These are phyloP conservation scores for Fonsecaea nubica DNA, from an alignment of 2,329 filamentous ascomycete genomes.

Conservation along the genomic window DNA sequence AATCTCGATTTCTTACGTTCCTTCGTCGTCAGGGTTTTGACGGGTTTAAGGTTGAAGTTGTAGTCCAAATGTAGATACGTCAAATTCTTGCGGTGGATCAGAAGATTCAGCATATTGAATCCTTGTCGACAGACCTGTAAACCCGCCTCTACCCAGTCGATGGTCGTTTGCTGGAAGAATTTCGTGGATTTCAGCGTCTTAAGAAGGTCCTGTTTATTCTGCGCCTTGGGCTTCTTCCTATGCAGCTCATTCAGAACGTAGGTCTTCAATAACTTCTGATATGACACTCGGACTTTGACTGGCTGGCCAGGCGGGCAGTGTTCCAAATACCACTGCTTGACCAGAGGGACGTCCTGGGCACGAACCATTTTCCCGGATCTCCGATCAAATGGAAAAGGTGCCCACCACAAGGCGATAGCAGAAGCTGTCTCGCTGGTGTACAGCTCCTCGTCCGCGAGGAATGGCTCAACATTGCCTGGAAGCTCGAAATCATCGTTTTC, in stretches of 20 bases:
- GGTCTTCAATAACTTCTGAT: constrained; percentile 95
- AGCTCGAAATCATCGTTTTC: constrained; percentile 87
- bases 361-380: constrained; percentile 95
- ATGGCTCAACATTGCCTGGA: constrained; percentile 80
- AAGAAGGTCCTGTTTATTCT: constrained; percentile 92
- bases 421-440: constrained; percentile 88
- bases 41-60: constrained; percentile 98
- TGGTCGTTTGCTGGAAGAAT: constrained; percentile 99
- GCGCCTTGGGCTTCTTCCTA: constrained; percentile 91
- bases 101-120: constrained; percentile 97
- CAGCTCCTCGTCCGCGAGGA: constrained; percentile 85
- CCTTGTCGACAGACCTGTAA: constrained; percentile 97
- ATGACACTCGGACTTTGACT: constrained; percentile 96
- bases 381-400: constrained; percentile 92
- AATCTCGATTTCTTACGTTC: constrained; percentile 99
- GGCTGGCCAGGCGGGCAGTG: constrained; percentile 90
- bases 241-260: constrained; percentile 96
- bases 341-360: constrained; percentile 92
- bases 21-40: constrained; percentile 98
- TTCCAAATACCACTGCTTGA: constrained; percentile 98
- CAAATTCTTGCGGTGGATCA: constrained; percentile 97
- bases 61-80: constrained; percentile 98
- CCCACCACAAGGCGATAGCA: constrained; percentile 97
- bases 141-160: constrained; percentile 99
- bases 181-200: constrained; percentile 93